These are phyloP conservation scores for Cladorrhinum samala DNA, from an alignment of 495 filamentous ascomycete species.

Conservation along the genomic window DNA sequence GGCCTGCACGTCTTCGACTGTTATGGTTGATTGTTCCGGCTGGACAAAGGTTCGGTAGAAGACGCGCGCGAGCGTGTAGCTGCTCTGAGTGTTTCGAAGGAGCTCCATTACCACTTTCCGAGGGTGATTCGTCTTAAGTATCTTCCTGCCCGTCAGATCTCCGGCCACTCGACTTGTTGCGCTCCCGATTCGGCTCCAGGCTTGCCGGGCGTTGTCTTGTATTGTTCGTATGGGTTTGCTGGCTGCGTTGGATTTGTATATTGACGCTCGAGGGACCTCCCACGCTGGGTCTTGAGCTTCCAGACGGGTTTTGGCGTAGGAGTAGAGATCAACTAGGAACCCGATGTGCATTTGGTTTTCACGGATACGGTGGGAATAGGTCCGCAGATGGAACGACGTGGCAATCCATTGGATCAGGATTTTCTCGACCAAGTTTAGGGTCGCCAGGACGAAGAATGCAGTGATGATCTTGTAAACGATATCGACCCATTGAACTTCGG, in stretches of 20 bases:
- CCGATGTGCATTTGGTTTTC: constrained; percentile 68
- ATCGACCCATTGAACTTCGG: constrained; percentile 75
- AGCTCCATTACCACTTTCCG: constrained; percentile 79
- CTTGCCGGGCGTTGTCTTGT: constrained; percentile 63
- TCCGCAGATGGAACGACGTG: constrained; percentile 84
- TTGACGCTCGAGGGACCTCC: constrained; percentile 25
- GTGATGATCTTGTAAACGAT: constrained; percentile 84
- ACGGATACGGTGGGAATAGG: constrained; percentile 87
- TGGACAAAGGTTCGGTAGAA: constrained; percentile 86
- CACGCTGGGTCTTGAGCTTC: constrained; percentile 62
- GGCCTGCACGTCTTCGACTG: constrained; percentile 65
- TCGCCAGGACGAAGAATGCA: constrained; percentile 68
- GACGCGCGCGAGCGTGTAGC: constrained; percentile 82
- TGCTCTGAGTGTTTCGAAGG: constrained; percentile 62
- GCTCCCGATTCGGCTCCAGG: constrained; percentile 75
- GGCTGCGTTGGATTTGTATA: constrained; percentile 45
- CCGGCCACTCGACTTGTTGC: constrained; percentile 86
- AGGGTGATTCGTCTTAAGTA: constrained; percentile 71
- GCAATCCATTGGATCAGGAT: constrained; percentile 94
- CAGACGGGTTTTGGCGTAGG: constrained; percentile 69
- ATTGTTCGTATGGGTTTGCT: constrained; percentile 68
- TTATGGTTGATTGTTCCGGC: constrained; percentile 67
- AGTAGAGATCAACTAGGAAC: constrained; percentile 59
- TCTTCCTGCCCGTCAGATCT: constrained; percentile 79
- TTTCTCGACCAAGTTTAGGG: constrained; percentile 84